A percentile compares a stretch with the other conserved stretches of the same genome.
These are phyloP conservation scores for Sporothrix pallida DNA, from an alignment of 2,329 filamentous ascomycete species.

Conservation along the genomic window DNA sequence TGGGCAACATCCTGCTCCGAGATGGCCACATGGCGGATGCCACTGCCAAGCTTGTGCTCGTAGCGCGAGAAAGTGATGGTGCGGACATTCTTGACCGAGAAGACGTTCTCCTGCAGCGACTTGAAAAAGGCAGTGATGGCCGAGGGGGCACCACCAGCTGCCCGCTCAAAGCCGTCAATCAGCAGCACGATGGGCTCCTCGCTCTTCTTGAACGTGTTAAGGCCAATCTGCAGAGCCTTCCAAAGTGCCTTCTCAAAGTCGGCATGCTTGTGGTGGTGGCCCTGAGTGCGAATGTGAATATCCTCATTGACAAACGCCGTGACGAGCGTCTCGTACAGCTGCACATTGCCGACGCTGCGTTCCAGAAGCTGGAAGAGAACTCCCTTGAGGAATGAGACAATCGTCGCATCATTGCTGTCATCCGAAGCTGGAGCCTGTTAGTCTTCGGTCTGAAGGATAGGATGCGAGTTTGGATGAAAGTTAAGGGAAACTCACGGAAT, in stretches of 20 bases:
- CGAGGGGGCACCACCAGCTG: slow-evolving; percentile 39
- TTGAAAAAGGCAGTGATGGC: slow-evolving; percentile 43
- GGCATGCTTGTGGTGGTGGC: not conserved
- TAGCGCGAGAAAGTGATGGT: slow-evolving; percentile 48
- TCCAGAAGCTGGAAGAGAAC: slow-evolving; percentile 49
- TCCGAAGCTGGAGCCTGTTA: slow-evolving; percentile 41
- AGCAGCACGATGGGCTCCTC: slow-evolving; percentile 45
- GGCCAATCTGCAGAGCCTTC: slow-evolving; percentile 45
- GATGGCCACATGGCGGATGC: slow-evolving; percentile 44
- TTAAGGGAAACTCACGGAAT: slow-evolving; percentile 44
- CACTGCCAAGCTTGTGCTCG: slow-evolving; percentile 44
- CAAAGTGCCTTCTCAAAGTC: slow-evolving; percentile 44
- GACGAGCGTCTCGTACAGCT: slow-evolving; percentile 45
- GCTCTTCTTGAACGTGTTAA: slow-evolving; percentile 43
- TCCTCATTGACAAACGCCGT: slow-evolving; percentile 38
- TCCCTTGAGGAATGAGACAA: slow-evolving; percentile 46
- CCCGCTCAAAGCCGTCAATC: slow-evolving; percentile 49
- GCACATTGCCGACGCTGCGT: slow-evolving; percentile 48
- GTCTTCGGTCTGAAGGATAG: not conserved
- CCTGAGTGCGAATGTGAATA: not conserved
- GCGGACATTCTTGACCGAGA: slow-evolving; percentile 41
- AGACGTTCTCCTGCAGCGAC: slow-evolving; percentile 43
- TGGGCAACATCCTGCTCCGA: slow-evolving; percentile 44
- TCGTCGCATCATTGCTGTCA: slow-evolving; percentile 43
- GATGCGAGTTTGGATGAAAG: not conserved